Base-by-base conservation (phyloP, 257 asterid species). In the Nicotiana sylvestris region DNA sequence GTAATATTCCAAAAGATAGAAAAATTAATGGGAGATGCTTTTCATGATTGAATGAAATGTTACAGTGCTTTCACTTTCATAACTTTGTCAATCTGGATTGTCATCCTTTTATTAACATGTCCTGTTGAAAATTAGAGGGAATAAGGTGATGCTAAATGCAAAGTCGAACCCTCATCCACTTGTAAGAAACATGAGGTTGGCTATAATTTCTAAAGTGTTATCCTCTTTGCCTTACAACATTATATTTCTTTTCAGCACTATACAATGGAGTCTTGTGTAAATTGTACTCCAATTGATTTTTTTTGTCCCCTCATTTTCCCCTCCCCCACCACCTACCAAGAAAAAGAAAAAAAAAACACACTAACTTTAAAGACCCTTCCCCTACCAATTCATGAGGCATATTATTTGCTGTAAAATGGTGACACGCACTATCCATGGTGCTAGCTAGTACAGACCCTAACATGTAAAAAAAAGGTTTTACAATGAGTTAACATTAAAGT, bases 41-140 rank as follows among this genome's bases (percentile, higher is more conserved):
- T 79, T 39, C 74, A 58, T 61, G 82, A 61, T 79, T 79, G 82
- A 79, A 79, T 79, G 39, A 79, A 70, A 79, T 79, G 82, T 78
- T 61, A 57, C 82, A 16, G 70, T 78, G 18, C 60, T 79, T 60
- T 78, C 69, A 58, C 55, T 37, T n/a, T 58, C 82, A 15, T 9
- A 11, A 60, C 25, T 46, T n/a, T 79, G 29, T 64, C 37, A 60
- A n/a, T 78, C 68, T 77, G 2, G 2, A 56, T 30, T 77, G 81
- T 37, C 81, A 77, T 16, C 70, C 82, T 61, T 39, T 27, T n/a
- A 79, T 79, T 79, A 33, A 21, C 46, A 37, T 46, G 35, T 35
- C 74, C 17, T 21, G 7, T 64, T 58, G 46, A 37, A 78, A 10
- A 35, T 58, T 32, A n/a, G 3, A 21, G 3, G 15, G 3, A n/a